Conservation (phyloP, 2,329 filamentous ascomycete genomes). For the Macroventuria anomochaeta region DNA sequence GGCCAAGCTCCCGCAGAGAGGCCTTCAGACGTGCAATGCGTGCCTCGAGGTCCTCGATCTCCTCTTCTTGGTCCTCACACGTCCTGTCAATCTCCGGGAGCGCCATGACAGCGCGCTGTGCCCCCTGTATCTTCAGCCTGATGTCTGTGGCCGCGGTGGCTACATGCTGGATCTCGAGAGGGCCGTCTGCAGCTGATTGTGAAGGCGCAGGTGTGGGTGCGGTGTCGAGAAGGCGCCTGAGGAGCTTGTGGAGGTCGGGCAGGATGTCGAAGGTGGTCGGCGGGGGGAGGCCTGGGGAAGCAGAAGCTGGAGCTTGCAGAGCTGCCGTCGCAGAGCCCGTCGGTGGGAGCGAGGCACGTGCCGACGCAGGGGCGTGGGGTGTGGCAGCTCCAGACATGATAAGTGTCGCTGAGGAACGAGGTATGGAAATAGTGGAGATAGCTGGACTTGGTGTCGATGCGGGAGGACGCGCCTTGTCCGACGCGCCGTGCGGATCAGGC, state of each 20-base stretch:
- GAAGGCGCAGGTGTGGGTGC: slow-evolving; percentile 33
- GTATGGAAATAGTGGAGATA: slow-evolving; percentile 9
- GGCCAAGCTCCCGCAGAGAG: slow-evolving; percentile 42
- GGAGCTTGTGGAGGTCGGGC: slow-evolving; percentile 78
- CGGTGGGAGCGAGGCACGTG: slow-evolving; percentile 39
- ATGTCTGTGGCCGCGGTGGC: slow-evolving; percentile 77
- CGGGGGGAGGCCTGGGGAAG: slow-evolving; percentile 69
- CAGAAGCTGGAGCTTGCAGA: slow-evolving; percentile 41
- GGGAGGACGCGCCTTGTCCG: slow-evolving; percentile 22
- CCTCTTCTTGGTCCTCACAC: slow-evolving; percentile 71
- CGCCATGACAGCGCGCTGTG: slow-evolving; percentile 68
- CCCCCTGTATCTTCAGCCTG: slow-evolving; percentile 83
- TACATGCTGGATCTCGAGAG: slow-evolving; percentile 75
- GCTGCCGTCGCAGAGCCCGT: slow-evolving; percentile 42
- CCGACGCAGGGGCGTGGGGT: slow-evolving; percentile 41
- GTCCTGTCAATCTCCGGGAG: slow-evolving; percentile 74
- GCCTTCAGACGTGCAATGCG: slow-evolving; percentile 67
- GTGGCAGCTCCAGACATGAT: slow-evolving; percentile 45
- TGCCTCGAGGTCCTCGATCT: slow-evolving; percentile 71
- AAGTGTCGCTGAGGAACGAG: slow-evolving; percentile 13
- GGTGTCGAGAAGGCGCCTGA: slow-evolving; percentile 71
- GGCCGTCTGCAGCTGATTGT: slow-evolving; percentile 38
- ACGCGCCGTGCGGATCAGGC: slow-evolving; percentile 22
- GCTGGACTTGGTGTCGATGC: slow-evolving; percentile 29
- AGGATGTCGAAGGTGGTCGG: slow-evolving; percentile 86